These are phyloP conservation scores for Trichoderma lentiforme DNA, from an alignment of 2,329 filamentous ascomycete species.

Conservation along the genomic window DNA sequence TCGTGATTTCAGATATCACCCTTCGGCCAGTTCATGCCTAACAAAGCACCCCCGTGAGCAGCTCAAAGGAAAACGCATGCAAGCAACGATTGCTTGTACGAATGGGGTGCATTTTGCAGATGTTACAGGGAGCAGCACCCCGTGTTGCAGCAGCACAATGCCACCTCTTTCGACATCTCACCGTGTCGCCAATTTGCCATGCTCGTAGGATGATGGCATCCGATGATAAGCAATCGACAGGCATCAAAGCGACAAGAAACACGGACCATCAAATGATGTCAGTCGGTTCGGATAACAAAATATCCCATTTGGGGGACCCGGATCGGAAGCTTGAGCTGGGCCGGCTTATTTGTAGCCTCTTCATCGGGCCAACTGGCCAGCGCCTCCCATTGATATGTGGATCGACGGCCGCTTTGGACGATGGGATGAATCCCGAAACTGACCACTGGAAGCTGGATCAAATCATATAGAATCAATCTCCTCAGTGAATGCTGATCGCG, in stretches of 20 bases:
- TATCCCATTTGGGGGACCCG: not conserved
- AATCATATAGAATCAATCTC: not conserved
- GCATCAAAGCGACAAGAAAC: not conserved
- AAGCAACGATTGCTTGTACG: not conserved
- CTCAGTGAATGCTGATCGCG: not conserved
- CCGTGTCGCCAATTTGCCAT: not conserved
- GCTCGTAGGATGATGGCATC: not conserved
- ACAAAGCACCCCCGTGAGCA: not conserved
- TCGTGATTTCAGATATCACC: not conserved
- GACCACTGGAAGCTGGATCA: not conserved
- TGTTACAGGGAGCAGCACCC: not conserved
- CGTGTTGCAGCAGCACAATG: not conserved
- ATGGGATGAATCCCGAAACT: not conserved
- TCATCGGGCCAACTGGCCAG: not conserved
- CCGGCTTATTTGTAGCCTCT: not conserved
- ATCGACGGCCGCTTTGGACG: not conserved
- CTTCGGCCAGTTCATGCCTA: not conserved
- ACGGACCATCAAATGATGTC: not conserved
- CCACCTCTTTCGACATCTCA: not conserved
- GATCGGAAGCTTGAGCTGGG: conserved; percentile 1
- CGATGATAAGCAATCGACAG: not conserved
- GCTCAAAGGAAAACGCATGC: not conserved
- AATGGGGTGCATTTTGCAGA: not conserved
- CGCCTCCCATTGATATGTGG: not conserved
- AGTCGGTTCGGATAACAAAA: not conserved